Percentiles rank a stretch among this genome's conserved stretches.
Conservation (phyloP, 306 rosid genomes). For the Argentina anserina region DNA sequence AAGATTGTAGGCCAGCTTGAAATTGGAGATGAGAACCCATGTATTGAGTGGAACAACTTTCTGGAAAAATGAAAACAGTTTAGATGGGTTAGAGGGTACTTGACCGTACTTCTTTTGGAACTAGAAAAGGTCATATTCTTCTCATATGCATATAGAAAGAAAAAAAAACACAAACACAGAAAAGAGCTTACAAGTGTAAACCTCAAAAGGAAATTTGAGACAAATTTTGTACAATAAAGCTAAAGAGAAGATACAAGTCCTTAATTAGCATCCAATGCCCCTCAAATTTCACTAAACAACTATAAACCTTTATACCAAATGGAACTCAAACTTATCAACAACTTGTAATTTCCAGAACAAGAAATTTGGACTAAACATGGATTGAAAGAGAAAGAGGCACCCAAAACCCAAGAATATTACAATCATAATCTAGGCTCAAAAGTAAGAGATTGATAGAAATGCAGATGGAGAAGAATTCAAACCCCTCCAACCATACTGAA, state of each 20-base stretch:
- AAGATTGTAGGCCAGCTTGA: constrained; percentile 84
- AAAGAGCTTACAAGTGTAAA: not conserved
- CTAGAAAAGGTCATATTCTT: not conserved
- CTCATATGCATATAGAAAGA: not conserved
- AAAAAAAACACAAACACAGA: not conserved
- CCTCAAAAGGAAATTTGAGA: constrained; percentile 3
- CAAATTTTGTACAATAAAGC: constrained; percentile 11
- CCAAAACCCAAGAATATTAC: constrained; percentile 27
- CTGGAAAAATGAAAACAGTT: constrained; percentile 29
- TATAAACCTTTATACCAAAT: constrained; percentile 27
- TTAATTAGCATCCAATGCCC: constrained; percentile 22
- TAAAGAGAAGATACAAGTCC: constrained; percentile 7
- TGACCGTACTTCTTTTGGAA: too few species aligned
- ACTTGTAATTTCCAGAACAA: constrained; percentile 39
- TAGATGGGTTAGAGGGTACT: not conserved
- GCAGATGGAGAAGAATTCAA: not conserved
- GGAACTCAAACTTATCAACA: constrained; percentile 22
- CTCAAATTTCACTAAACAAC: constrained; percentile 1
- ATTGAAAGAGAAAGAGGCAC: constrained; percentile 26
- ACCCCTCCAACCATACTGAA: not conserved
- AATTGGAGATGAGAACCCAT: constrained; percentile 91
- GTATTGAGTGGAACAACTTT: constrained; percentile 89
- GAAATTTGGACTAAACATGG: constrained; percentile 32
- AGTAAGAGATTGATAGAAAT: not conserved
- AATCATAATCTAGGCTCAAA: constrained; percentile 8